Conservation (phyloP, 176 grass and related monocot genomes). For the Canna indica region DNA sequence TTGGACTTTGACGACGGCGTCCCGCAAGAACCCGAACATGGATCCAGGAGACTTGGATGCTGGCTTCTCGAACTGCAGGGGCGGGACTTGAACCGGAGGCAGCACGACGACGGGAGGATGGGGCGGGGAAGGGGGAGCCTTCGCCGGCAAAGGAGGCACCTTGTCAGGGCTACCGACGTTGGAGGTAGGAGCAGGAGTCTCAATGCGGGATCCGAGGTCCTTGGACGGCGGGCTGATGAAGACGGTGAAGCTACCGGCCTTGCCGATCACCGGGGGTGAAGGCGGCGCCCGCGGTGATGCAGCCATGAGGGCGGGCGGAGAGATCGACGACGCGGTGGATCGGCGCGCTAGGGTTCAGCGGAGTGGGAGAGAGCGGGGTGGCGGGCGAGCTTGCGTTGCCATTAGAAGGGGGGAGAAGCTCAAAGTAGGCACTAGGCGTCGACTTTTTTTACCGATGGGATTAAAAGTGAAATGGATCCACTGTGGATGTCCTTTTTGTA, state of each 20-base stretch:
- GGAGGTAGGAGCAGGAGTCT: slow-evolving; percentile 2
- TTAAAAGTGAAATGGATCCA: too few species aligned
- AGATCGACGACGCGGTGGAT: not conserved
- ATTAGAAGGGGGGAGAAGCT: not conserved
- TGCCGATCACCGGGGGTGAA: slow-evolving; percentile 25
- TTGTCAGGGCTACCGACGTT: not conserved
- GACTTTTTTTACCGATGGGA: not conserved
- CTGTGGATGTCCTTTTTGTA: too few species aligned
- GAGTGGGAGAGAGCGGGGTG: not conserved
- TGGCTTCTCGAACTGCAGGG: not conserved
- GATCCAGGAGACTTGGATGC: not conserved
- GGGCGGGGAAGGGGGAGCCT: not conserved
- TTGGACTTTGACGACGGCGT: slow-evolving; percentile 8
- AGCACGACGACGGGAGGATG: slow-evolving; percentile 35
- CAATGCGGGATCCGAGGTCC: slow-evolving; percentile 13
- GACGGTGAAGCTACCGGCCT: slow-evolving; percentile 43
- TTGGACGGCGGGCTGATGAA: slow-evolving; percentile 31
- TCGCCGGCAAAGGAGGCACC: slow-evolving; percentile 4
- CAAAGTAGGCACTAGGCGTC: not conserved
- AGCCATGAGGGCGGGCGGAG: not conserved
- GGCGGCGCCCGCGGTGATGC: not conserved
- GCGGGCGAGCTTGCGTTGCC: not conserved
- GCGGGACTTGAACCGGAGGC: slow-evolving; percentile 29
- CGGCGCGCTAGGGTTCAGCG: not conserved
- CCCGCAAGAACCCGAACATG: not conserved